A percentile compares a stretch with the other conserved stretches of the same genome.
Evolutionary conservation across 169 alveolate genomes (phyloP).

Genomic region (Plasmodium vivax): DNA sequence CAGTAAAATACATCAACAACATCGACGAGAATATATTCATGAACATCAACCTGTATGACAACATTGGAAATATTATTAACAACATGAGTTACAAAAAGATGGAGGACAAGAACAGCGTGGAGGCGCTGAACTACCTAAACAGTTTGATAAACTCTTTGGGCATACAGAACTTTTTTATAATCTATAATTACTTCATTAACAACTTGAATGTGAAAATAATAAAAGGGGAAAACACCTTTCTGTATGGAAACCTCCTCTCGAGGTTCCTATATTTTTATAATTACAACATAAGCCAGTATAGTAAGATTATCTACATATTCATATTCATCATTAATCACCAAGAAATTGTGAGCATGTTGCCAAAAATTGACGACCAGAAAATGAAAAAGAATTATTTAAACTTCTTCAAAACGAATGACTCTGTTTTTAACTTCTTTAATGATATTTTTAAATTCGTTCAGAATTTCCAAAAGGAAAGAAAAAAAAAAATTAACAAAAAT

Average conservation of each 20-base stretch:
- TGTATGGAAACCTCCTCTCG: conserved; percentile 56
- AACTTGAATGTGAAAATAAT: conserved; percentile 55
- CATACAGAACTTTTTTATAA: conserved; percentile 70
- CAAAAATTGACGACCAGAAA: conserved; percentile 74
- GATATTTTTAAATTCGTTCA: conserved; percentile 76
- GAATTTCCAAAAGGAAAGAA: conserved; percentile 63
- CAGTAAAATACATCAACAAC: conserved; percentile 70
- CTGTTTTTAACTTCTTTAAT: conserved; percentile 68
- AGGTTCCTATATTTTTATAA: conserved; percentile 66
- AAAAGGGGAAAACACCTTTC: conserved; percentile 70
- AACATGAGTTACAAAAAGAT: conserved; percentile 72
- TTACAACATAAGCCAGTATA: conserved; percentile 73
- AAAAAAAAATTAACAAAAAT: conserved; percentile 34
- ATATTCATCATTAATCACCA: conserved; percentile 70
- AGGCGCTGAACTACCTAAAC: conserved; percentile 62
- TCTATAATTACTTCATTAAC: conserved; percentile 67
- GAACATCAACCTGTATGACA: conserved; percentile 71
- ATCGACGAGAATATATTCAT: conserved; percentile 75
- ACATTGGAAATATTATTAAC: conserved; percentile 61
- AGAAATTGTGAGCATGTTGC: conserved; percentile 47
- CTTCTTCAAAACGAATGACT: conserved; percentile 73
- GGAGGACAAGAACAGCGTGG: conserved; percentile 66
- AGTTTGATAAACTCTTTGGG: conserved; percentile 35
- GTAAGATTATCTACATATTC: conserved; percentile 73
- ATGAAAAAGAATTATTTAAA: conserved; percentile 71